phyloP scores from a whole-genome alignment of 2,329 filamentous ascomycete genomes.

The Pseudocercospora ulei region DNA sequence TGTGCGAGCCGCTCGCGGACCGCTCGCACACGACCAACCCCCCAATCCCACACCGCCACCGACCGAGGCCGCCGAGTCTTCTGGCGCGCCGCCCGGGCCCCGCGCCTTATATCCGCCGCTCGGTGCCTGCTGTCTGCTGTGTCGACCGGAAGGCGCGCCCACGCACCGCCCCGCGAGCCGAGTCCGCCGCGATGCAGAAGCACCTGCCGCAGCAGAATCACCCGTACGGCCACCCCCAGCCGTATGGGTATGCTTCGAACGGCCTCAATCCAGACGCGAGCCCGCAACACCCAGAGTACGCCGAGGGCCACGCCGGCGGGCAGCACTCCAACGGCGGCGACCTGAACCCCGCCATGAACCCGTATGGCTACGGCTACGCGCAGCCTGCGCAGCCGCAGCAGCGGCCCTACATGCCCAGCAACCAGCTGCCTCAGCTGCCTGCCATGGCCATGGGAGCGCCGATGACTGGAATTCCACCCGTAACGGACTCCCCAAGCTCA shows the following conservation, averaged over 20 bases:
- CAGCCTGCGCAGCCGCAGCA: conserved; percentile 18
- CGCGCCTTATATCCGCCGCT: conserved; percentile 7
- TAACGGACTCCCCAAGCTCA: conserved; percentile 19
- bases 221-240: conserved; percentile 2
- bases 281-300: conserved; percentile 18
- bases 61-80: conserved; percentile 1
- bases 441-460: conserved; percentile 18
- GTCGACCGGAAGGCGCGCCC: conserved; percentile 10
- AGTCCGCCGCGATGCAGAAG: conserved; percentile 14
- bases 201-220: conserved; percentile 10
- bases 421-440: conserved; percentile 22
- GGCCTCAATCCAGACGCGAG: conserved; percentile 16
- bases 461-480: conserved; percentile 11
- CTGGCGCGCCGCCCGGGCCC: conserved; percentile 1
- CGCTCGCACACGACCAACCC: neutral
- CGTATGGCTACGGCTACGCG: conserved; percentile 19
- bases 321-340: conserved; percentile 20
- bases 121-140: conserved; percentile 6
- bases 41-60: neutral
- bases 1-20: conserved; percentile 1
- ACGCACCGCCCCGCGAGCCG: conserved; percentile 7
- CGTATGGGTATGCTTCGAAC: conserved; percentile 19
- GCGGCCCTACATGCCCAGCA: conserved; percentile 20
- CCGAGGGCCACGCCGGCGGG: conserved; percentile 22
- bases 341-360: conserved; percentile 25